Conservation (phyloP, 2,329 filamentous ascomycete species). For the Metarhizium sp. region DNA sequence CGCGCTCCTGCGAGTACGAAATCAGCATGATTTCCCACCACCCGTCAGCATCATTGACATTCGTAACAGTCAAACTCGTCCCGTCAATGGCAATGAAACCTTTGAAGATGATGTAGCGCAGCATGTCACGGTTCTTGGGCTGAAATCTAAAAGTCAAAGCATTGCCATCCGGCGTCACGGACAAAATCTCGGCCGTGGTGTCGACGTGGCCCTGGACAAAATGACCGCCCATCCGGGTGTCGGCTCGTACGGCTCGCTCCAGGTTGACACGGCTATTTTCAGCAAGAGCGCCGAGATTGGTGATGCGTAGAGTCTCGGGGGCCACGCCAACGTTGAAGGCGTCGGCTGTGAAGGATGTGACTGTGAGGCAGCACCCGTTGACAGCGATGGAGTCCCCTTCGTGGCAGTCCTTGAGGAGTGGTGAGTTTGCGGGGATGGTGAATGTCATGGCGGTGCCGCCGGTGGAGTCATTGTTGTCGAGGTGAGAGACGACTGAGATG, state of each 20-base stretch:
- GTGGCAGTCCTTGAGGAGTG: constrained; percentile 74
- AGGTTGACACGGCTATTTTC: constrained; percentile 71
- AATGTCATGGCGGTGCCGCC: constrained; percentile 90
- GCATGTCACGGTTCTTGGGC: constrained; percentile 57
- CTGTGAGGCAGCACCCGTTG: constrained; percentile 93
- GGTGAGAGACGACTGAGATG: constrained; percentile 61
- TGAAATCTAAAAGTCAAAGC: constrained; percentile 77
- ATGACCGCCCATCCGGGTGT: constrained; percentile 94
- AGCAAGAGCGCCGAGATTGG: constrained; percentile 74
- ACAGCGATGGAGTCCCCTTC: constrained; percentile 90
- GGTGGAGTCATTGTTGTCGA: constrained; percentile 71
- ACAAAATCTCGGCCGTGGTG: constrained; percentile 67
- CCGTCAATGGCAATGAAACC: constrained; percentile 92
- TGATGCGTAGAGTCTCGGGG: constrained; percentile 90
- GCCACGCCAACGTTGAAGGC: constrained; percentile 88
- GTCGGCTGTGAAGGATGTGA: constrained; percentile 46
- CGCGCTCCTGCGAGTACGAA: constrained; percentile 87
- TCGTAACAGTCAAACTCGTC: constrained; percentile 85
- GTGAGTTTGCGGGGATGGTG: constrained; percentile 52
- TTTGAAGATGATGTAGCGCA: constrained; percentile 92
- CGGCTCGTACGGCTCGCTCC: constrained; percentile 82
- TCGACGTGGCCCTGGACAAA: constrained; percentile 98
- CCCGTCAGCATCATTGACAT: constrained; percentile 66
- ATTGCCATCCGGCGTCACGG: constrained; percentile 74
- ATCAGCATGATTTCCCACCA: constrained; percentile 99